Conservation (phyloP, 441 rosid species). For the Cnidoscolus chayamansa region DNA sequence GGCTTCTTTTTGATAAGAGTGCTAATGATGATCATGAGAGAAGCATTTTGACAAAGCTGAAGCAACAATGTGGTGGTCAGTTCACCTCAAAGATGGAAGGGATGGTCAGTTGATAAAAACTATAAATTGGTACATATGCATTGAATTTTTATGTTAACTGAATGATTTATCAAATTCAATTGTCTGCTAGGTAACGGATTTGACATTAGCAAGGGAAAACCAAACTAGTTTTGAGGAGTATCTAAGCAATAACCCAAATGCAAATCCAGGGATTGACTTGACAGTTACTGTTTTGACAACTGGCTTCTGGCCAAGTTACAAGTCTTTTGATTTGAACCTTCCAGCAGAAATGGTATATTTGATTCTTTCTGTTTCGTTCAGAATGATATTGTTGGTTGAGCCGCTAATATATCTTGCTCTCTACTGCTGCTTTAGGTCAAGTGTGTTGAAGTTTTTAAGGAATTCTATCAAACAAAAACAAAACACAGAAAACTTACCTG, state of each 20-base stretch:
- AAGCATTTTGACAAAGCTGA: constrained; percentile 86
- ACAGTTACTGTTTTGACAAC: constrained; percentile 94
- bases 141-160: background rate
- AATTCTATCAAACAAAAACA: constrained; percentile 79
- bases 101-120: constrained; percentile 55
- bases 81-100: constrained; percentile 99
- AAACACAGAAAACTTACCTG: constrained; percentile 93
- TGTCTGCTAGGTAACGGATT: constrained; percentile 70
- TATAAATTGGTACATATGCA: background rate
- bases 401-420: constrained; percentile 4
- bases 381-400: background rate
- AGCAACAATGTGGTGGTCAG: constrained; percentile 96
- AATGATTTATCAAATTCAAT: constrained; percentile 5
- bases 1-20: constrained; percentile 91
- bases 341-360: constrained; percentile 85
- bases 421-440: constrained; percentile 49
- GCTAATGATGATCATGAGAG: constrained; percentile 96
- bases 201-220: constrained; percentile 94
- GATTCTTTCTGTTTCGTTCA: background rate
- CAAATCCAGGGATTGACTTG: constrained; percentile 88
- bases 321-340: constrained; percentile 89
- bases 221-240: constrained; percentile 81
- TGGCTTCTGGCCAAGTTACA: constrained; percentile 98
- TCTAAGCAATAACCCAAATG: constrained; percentile 53
- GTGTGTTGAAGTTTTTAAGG: constrained; percentile 85